A percentile compares a stretch with the other conserved stretches of the same genome.
Evolutionary conservation across 1,284 basidiomycete genomes (phyloP).

Genomic region (Meira miltonrushii): DNA sequence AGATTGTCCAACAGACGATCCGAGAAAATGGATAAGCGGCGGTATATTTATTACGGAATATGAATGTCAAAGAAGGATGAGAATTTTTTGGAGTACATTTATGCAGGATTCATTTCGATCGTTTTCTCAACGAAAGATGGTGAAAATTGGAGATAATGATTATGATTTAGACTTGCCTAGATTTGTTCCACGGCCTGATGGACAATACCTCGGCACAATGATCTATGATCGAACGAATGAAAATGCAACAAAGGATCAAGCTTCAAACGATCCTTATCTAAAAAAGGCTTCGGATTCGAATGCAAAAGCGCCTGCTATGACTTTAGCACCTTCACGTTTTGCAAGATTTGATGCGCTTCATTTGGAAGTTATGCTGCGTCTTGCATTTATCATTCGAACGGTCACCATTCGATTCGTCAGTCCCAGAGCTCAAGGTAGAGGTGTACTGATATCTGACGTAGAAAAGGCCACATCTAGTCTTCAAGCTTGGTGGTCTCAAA

Average conservation of each 20-base stretch:
- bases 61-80: neutral
- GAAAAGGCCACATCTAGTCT: neutral
- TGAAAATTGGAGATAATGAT: neutral
- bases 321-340: neutral
- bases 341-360: constrained; percentile 8
- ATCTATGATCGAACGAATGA: constrained; percentile 1
- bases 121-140: neutral
- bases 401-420: constrained; percentile 2
- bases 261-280: neutral
- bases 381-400: constrained; percentile 6
- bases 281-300: neutral
- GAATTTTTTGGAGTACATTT: constrained; percentile 7
- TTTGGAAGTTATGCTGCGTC: constrained; percentile 2
- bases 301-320: neutral
- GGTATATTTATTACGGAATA: neutral
- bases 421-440: constrained; percentile 8
- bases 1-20: constrained; percentile 4
- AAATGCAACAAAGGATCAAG: no score
- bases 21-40: neutral
- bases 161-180: constrained; percentile 11
- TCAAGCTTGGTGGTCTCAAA: constrained; percentile 4
- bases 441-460: constrained; percentile 4
- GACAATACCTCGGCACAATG: neutral
- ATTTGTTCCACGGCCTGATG: constrained; percentile 2
- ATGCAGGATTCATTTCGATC: constrained; percentile 8